A percentile compares a stretch with the other conserved stretches of the same genome.
Evolutionary conservation across 1,284 basidiomycete genomes (phyloP).

Genomic region (Microbotryum intermedium): DNA sequence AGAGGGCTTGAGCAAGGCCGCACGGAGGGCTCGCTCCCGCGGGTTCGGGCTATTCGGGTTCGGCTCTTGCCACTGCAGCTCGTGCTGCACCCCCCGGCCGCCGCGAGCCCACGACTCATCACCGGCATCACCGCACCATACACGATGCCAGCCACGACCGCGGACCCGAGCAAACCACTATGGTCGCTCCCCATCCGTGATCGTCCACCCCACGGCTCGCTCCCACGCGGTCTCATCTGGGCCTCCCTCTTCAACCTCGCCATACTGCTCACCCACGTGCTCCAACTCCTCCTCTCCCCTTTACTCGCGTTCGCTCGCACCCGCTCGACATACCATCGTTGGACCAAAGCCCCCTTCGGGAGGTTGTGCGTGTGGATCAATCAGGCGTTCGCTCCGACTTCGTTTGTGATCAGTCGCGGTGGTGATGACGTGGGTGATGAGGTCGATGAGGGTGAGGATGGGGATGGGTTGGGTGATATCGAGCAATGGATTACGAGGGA

Average conservation of each 20-base stretch:
- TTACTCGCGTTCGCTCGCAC: neutral
- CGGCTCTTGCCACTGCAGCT: no score
- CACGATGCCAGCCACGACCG: neutral
- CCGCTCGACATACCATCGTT: neutral
- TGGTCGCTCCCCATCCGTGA: constrained; percentile 8
- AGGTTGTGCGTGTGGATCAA: constrained; percentile 3
- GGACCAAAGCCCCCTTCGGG: constrained; percentile 19
- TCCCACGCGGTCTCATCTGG: constrained; percentile 1
- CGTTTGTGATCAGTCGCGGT: constrained; percentile 41
- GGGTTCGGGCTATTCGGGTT: no score
- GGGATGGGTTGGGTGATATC: constrained; percentile 12
- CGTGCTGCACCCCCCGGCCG: neutral
- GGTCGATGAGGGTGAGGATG: no score
- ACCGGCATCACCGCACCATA: neutral
- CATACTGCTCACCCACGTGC: constrained; percentile 10
- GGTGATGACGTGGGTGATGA: constrained; percentile 22
- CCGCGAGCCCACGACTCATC: no score
- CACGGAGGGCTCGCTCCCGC: no score
- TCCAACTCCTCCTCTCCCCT: constrained; percentile 13
- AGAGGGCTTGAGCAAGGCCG: no score
- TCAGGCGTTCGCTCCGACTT: constrained; percentile 11
- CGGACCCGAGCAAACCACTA: neutral
- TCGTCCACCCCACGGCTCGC: neutral
- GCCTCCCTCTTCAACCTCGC: constrained; percentile 12
- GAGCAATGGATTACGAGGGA: constrained; percentile 45